A percentile compares a stretch with the other conserved stretches of the same genome.
These are phyloP conservation scores for Aurantiochytrium sp. DNA, from an alignment of 108 stramenopile species.

Conservation along the genomic window DNA sequence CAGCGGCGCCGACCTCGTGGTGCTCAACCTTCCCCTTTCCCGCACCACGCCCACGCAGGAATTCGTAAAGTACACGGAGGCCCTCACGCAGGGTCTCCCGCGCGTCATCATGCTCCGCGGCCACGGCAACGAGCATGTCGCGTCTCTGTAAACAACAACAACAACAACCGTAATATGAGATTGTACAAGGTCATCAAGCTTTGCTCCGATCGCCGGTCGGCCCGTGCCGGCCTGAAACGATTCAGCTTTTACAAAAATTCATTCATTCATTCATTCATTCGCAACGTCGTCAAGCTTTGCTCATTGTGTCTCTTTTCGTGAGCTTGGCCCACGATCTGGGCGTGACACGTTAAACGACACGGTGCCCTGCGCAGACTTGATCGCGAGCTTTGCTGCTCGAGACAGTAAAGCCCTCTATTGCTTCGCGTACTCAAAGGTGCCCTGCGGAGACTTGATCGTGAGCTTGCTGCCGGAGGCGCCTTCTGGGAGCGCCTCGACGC, in stretches of 20 bases:
- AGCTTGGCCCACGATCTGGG: too few species aligned
- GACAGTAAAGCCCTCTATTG: neutral
- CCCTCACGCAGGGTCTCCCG: conserved; percentile 49
- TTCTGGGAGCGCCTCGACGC: neutral
- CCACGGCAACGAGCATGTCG: conserved; percentile 57
- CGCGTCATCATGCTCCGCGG: conserved; percentile 66
- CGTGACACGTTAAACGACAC: too few species aligned
- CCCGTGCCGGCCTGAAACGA: too few species aligned
- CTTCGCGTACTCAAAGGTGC: conserved; percentile 29
- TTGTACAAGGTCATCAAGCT: too few species aligned
- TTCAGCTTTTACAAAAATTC: too few species aligned
- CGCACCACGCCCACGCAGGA: conserved; percentile 46
- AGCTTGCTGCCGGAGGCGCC: neutral
- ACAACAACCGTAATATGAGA: neutral
- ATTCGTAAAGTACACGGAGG: conserved; percentile 60
- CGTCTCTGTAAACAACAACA: neutral
- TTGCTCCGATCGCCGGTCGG: too few species aligned
- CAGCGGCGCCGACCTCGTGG: conserved; percentile 58
- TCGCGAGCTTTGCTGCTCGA: too few species aligned
- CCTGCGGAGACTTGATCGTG: conserved; percentile 5
- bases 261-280: too few species aligned
- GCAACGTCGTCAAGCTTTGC: too few species aligned
- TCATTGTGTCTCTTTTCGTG: too few species aligned
- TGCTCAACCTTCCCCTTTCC: conserved; percentile 71
- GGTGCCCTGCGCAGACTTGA: neutral